Conservation (phyloP, 768 basidiomycete species). For the Russula brevipes region DNA sequence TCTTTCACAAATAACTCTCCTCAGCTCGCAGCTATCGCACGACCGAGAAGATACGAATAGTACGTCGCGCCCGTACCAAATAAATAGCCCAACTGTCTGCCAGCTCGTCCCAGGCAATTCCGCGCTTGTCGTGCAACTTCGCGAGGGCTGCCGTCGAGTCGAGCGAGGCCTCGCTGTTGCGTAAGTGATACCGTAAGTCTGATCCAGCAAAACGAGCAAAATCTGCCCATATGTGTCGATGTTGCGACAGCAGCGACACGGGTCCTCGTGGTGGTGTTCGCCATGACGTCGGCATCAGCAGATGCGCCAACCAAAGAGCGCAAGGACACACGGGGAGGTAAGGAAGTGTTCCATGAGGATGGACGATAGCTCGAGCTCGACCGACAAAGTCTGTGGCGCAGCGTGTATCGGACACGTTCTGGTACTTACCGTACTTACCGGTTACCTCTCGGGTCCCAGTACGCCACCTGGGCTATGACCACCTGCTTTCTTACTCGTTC, state of each 20-base stretch:
- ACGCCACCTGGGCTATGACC: too few relatives aligned
- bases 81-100: slow-evolving; percentile 94
- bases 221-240: slow-evolving; percentile 93
- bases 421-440: too few relatives aligned
- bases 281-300: slow-evolving; percentile 39
- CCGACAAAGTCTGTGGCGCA: slow-evolving; percentile 98
- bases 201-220: slow-evolving; percentile 82
- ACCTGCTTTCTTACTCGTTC: not conserved
- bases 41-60: slow-evolving; percentile 95
- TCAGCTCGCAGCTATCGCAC: slow-evolving; percentile 92
- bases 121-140: slow-evolving; percentile 58
- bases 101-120: slow-evolving; percentile 82
- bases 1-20: slow-evolving; percentile 60
- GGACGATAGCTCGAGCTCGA: slow-evolving; percentile 93
- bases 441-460: too few relatives aligned
- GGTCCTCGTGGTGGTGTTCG: slow-evolving; percentile 68
- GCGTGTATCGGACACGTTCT: slow-evolving; percentile 95
- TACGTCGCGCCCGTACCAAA: slow-evolving; percentile 97
- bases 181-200: slow-evolving; percentile 85
- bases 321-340: slow-evolving; percentile 74
- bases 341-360: slow-evolving; percentile 99
- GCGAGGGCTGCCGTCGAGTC: slow-evolving; percentile 68
- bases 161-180: slow-evolving; percentile 52
- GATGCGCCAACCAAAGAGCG: slow-evolving; percentile 65
- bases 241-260: slow-evolving; percentile 65